These are phyloP conservation scores for Sarcocystis neurona DNA, from an alignment of 169 alveolate species.

Conservation along the genomic window DNA sequence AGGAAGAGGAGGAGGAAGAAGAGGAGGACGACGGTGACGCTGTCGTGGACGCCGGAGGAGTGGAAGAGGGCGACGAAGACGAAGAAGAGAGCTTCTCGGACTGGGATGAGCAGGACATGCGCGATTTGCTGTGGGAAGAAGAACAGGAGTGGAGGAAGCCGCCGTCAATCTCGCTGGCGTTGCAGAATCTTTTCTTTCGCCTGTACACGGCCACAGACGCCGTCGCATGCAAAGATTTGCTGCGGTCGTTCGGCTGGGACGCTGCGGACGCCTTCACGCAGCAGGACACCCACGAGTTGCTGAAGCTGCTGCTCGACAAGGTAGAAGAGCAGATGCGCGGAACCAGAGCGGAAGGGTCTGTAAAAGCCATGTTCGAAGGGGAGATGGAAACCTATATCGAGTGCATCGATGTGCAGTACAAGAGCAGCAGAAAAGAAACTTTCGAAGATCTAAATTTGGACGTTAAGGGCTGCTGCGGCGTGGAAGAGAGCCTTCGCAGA, in stretches of 20 bases:
- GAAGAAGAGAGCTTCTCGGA: slow-evolving; percentile 51
- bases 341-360: slow-evolving; percentile 94
- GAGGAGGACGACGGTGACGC: not conserved
- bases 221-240: slow-evolving; percentile 73
- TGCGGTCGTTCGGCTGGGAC: slow-evolving; percentile 94
- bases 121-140: slow-evolving; percentile 78
- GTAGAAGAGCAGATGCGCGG: slow-evolving; percentile 94
- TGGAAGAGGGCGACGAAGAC: slow-evolving; percentile 29
- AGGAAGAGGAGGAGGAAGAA: not conserved
- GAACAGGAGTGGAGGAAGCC: slow-evolving; percentile 80
- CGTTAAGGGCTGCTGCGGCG: slow-evolving; percentile 89
- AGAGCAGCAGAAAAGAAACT: slow-evolving; percentile 80
- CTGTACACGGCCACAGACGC: slow-evolving; percentile 88
- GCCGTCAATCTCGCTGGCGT: slow-evolving; percentile 82
- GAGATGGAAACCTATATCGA: slow-evolving; percentile 93
- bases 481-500: slow-evolving; percentile 89
- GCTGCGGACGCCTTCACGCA: slow-evolving; percentile 94
- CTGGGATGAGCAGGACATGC: slow-evolving; percentile 74
- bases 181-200: slow-evolving; percentile 92
- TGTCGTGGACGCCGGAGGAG: not conserved
- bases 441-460: slow-evolving; percentile 89
- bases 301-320: slow-evolving; percentile 90
- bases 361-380: slow-evolving; percentile 93
- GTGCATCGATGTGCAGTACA: slow-evolving; percentile 92
- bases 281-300: slow-evolving; percentile 97